Evolutionary conservation across 2,329 filamentous ascomycete species (phyloP).

Genomic region (Aspergillus terreus): DNA sequence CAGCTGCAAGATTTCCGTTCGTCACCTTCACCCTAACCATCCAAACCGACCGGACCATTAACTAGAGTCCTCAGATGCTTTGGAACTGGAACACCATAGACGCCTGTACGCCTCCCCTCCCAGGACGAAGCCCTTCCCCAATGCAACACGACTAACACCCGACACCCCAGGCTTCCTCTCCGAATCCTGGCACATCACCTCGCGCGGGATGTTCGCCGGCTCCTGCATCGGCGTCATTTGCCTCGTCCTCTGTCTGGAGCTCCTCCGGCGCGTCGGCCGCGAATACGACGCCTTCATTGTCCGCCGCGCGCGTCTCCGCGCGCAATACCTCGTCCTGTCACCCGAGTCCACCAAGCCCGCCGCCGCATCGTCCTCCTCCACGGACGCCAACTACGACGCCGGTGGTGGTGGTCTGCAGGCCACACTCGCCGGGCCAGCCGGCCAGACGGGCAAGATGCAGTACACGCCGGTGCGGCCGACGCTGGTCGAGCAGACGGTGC

Average conservation of each 20-base stretch:
- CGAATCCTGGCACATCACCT: slow-evolving; percentile 65
- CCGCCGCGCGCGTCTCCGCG: slow-evolving; percentile 43
- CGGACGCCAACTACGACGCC: background rate
- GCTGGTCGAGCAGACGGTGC: slow-evolving; percentile 61
- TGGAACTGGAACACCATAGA: slow-evolving; percentile 29
- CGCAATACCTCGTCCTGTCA: slow-evolving; percentile 13
- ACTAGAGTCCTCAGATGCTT: slow-evolving; percentile 20
- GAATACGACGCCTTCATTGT: slow-evolving; percentile 70
- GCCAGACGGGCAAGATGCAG: background rate
- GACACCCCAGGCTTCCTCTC: slow-evolving; percentile 59
- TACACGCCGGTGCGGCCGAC: slow-evolving; percentile 50
- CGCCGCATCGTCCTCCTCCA: background rate
- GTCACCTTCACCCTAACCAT: background rate
- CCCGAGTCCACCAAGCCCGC: slow-evolving; percentile 1
- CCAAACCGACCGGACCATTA: background rate
- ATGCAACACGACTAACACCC: background rate
- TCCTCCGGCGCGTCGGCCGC: slow-evolving; percentile 65
- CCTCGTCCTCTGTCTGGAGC: slow-evolving; percentile 70
- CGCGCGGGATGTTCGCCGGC: slow-evolving; percentile 69
- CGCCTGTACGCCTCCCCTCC: slow-evolving; percentile 12
- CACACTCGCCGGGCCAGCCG: too few species aligned
- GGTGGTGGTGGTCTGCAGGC: too few species aligned
- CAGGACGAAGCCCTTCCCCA: background rate
- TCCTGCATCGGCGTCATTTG: slow-evolving; percentile 74
- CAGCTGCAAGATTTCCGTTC: slow-evolving; percentile 26